These are phyloP conservation scores for Xylaria nigripes DNA, from an alignment of 495 filamentous ascomycete genomes.

Conservation along the genomic window DNA sequence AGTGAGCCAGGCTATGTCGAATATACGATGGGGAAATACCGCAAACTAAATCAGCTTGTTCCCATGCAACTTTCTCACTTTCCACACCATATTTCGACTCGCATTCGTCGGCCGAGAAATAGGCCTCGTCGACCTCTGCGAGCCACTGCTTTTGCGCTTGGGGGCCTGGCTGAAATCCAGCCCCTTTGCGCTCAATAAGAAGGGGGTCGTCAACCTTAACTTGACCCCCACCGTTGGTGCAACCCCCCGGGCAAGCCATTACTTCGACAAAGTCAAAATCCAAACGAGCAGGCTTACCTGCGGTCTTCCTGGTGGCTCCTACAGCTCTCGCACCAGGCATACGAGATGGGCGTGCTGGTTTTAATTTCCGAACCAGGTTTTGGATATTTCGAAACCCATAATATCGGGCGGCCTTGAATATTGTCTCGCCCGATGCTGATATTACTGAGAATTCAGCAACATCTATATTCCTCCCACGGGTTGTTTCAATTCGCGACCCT, in stretches of 20 bases:
- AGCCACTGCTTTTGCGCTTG: slow-evolving; percentile 83
- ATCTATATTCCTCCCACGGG: slow-evolving; percentile 79
- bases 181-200: slow-evolving; percentile 35
- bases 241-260: slow-evolving; percentile 97
- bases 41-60: slow-evolving; percentile 37
- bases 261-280: slow-evolving; percentile 92
- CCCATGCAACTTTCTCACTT: slow-evolving; percentile 12
- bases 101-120: slow-evolving; percentile 71
- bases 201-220: slow-evolving; percentile 75
- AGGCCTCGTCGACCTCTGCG: slow-evolving; percentile 81
- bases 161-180: slow-evolving; percentile 49
- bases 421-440: slow-evolving; percentile 40
- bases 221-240: slow-evolving; percentile 95
- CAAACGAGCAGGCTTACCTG: slow-evolving; percentile 33
- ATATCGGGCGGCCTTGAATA: slow-evolving; percentile 80
- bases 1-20: slow-evolving; percentile 57
- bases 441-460: slow-evolving; percentile 73
- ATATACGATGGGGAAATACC: slow-evolving; percentile 49
- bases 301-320: slow-evolving; percentile 39
- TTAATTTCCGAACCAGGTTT: slow-evolving; percentile 84
- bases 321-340: slow-evolving; percentile 62
- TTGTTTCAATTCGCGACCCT: slow-evolving; percentile 55
- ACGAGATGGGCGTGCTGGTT: slow-evolving; percentile 64
- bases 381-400: slow-evolving; percentile 98
- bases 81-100: slow-evolving; percentile 30